phyloP scores from a whole-genome alignment of 1,284 basidiomycete genomes.

The Boletellus deceptivus region DNA sequence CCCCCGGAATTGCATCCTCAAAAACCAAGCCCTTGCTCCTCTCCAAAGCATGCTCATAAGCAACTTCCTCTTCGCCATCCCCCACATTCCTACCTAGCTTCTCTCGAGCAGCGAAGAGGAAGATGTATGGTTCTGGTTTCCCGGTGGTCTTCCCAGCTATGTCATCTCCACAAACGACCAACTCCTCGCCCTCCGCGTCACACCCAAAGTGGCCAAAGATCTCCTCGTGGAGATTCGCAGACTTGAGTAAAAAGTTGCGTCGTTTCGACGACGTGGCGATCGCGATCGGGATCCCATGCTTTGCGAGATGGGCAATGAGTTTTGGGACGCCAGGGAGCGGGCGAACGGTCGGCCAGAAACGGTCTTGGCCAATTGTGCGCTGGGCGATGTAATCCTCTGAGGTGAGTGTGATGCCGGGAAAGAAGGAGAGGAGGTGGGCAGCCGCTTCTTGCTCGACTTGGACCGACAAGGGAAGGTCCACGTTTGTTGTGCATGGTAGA shows the following conservation, averaged over 20 bases:
- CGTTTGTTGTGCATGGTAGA: background rate
- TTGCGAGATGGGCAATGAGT: conserved; percentile 63
- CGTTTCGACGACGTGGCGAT: conserved; percentile 72
- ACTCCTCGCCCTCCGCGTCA: conserved; percentile 31
- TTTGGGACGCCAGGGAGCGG: conserved; percentile 67
- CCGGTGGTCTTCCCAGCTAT: conserved; percentile 42
- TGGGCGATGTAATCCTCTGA: conserved; percentile 56
- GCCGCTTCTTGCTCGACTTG: conserved; percentile 66
- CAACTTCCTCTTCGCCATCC: conserved; percentile 37
- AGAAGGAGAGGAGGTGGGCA: conserved; percentile 67
- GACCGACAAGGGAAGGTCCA: background rate
- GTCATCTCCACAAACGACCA: conserved; percentile 71
- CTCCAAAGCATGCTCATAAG: conserved; percentile 43
- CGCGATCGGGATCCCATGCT: conserved; percentile 67
- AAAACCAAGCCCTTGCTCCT: conserved; percentile 67
- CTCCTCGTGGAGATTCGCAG: conserved; percentile 51
- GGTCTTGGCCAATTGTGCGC: conserved; percentile 58
- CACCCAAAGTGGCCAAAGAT: conserved; percentile 44
- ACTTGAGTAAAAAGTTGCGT: conserved; percentile 65
- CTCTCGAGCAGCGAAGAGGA: conserved; percentile 62
- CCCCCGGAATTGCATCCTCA: conserved; percentile 71
- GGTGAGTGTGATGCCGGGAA: conserved; percentile 64
- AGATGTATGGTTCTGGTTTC: conserved; percentile 77
- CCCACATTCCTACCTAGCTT: conserved; percentile 59
- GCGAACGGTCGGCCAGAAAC: conserved; percentile 61